Evolutionary conservation across 768 basidiomycete genomes (phyloP), one percentile per base, ranked within the genome.

Genomic region (Termitomyces sp.): DNA sequence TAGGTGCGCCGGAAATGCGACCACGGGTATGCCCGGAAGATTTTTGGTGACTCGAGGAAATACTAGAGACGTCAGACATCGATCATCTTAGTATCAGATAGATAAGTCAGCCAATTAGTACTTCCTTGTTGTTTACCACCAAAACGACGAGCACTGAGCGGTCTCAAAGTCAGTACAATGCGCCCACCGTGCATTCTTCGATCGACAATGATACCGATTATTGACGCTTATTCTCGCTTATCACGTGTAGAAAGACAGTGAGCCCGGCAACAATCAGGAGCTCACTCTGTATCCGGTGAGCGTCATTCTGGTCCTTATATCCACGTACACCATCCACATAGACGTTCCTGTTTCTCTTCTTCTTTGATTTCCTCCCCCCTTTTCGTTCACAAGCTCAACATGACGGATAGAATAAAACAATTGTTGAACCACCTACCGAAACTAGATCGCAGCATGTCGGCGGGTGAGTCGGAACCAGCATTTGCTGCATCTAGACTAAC

Each of bases 341-440:
- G 40, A 57, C 50, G 53, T 36, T 34, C 27, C 53, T 46, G 14
- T 44, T 46, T 45, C 39, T 14, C 13, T 33, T 13, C 32, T 40
- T 40, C 48, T 37, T 16, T 16, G 33, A 51, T 22, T 3, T 32
- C 34, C 16, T n/a, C 34, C 27, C 30, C 44, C 13, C 30, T 26
- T 39, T 37, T 51, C 52, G 26, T 54, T 57, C 62, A 63, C 52
- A 61, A 53, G 62, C 49, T 51, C 42, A 53, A 27, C 34, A 87
- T 86, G 86, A 71, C 81, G 32, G 67, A 69, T 69, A 87, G 89
- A 74, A 71, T 89, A 36, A 76, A 81, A 57, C 87, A 88, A 68
- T 63, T 90, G 47, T 69, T 78, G 53, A 74, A 75, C 56, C 88
- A 91, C 66, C 67, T 89, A 32, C 67, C 70, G 45, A 67, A 65